phyloP scores from a whole-genome alignment of 331 rosid species.

The Quercus tomentella region DNA sequence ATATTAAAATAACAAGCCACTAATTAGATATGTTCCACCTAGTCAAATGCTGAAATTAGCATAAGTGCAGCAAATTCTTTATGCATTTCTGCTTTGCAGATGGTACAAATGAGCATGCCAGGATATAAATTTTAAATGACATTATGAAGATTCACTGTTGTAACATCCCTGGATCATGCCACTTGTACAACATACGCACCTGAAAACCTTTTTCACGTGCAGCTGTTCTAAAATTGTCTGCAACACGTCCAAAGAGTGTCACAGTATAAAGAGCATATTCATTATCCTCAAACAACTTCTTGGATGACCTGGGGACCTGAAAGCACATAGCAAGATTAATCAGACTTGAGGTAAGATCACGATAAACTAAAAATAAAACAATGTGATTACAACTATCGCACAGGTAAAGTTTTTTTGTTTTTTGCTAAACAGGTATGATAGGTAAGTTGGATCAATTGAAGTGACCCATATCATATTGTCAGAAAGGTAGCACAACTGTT shows the following conservation, averaged over 20 bases:
- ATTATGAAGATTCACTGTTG: conserved; percentile 5
- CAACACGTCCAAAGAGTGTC: conserved; percentile 84
- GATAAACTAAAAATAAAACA: conserved; percentile 1
- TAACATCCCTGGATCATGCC: conserved; percentile 6
- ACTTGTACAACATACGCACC: conserved; percentile 42
- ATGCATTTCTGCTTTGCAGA: conserved; percentile 10
- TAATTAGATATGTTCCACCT: conserved; percentile 4
- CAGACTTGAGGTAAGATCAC: conserved; percentile 23
- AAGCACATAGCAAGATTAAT: conserved; percentile 35
- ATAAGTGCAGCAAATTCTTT: conserved; percentile 10
- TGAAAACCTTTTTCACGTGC: conserved; percentile 94
- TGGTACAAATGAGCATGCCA: conserved; percentile 3
- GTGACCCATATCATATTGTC: too few relatives aligned
- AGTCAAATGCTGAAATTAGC: conserved; percentile 5
- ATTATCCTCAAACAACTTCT: conserved; percentile 88
- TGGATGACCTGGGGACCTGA: conserved; percentile 95
- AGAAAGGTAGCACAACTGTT: background rate
- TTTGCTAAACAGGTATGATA: too few relatives aligned
- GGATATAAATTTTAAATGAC: conserved; percentile 1
- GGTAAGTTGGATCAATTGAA: too few relatives aligned
- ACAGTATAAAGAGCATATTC: conserved; percentile 95
- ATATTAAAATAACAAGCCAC: conserved; percentile 12
- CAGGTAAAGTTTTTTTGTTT: too few relatives aligned
- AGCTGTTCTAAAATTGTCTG: conserved; percentile 85
- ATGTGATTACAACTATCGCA: background rate